Evolutionary conservation across 2,329 filamentous ascomycete species (phyloP).

Genomic region (Hypoxylon sp.): DNA sequence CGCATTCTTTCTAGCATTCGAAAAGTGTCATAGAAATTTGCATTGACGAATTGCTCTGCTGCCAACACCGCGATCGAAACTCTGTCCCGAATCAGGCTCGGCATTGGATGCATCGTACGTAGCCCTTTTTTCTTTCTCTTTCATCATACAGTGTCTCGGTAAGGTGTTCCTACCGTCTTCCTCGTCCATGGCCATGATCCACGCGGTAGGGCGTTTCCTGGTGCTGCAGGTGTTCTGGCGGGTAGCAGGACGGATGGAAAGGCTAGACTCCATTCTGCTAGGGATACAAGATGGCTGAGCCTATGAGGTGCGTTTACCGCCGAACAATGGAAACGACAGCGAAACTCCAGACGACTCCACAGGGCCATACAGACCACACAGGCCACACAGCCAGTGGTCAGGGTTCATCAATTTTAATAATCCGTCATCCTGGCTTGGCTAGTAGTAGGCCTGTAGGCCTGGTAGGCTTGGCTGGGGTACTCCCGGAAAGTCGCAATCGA

Average conservation of each 20-base stretch:
- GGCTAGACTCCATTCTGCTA: slow-evolving; percentile 41
- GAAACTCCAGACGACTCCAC: slow-evolving; percentile 44
- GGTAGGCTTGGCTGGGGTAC: slow-evolving; percentile 35
- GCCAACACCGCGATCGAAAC: slow-evolving; percentile 3
- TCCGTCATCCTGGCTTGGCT: slow-evolving; percentile 35
- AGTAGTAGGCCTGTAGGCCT: neutral
- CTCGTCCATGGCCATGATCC: slow-evolving; percentile 34
- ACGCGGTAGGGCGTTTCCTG: slow-evolving; percentile 42
- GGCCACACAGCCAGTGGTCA: slow-evolving; percentile 36
- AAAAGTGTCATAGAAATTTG: too few relatives aligned
- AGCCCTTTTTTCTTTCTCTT: neutral
- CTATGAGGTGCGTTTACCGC: slow-evolving; percentile 39
- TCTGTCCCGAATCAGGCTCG: slow-evolving; percentile 25
- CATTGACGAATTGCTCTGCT: slow-evolving; percentile 23
- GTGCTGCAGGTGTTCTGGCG: slow-evolving; percentile 37
- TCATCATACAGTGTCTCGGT: slow-evolving; percentile 26
- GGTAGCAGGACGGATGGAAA: slow-evolving; percentile 38
- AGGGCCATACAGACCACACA: too few relatives aligned
- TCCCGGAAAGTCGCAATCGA: slow-evolving; percentile 38
- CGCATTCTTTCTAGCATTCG: slow-evolving; percentile 7
- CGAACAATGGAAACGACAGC: slow-evolving; percentile 43
- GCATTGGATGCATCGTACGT: slow-evolving; percentile 3
- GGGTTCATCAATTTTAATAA: slow-evolving; percentile 34
- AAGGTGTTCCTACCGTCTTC: slow-evolving; percentile 9
- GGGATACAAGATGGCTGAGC: slow-evolving; percentile 37